Evolutionary conservation across 2,329 filamentous ascomycete genomes (phyloP).

Genomic region (Aciculosporium take): DNA sequence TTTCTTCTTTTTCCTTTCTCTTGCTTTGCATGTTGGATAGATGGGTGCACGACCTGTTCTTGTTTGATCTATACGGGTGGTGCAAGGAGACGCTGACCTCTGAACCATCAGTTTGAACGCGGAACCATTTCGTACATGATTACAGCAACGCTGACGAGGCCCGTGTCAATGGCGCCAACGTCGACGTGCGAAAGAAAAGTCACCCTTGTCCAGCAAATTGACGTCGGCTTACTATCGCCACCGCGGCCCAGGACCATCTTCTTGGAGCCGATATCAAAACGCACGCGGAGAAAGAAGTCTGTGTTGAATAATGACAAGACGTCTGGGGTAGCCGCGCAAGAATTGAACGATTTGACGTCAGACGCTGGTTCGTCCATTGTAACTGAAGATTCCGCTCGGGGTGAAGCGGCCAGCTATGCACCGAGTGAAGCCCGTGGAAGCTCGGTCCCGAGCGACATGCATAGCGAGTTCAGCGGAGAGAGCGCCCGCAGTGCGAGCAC

Average conservation of each 20-base stretch:
- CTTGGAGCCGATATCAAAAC: constrained; percentile 70
- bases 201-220: constrained; percentile 65
- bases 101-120: constrained; percentile 68
- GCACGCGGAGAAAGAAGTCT: constrained; percentile 47
- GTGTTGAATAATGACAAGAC: constrained; percentile 29
- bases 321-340: constrained; percentile 24
- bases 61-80: background rate
- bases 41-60: background rate
- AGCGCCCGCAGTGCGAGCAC: constrained; percentile 55
- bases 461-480: constrained; percentile 58
- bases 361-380: constrained; percentile 23
- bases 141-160: constrained; percentile 76
- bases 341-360: constrained; percentile 22
- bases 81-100: background rate
- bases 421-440: background rate
- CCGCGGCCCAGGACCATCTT: constrained; percentile 75
- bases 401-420: constrained; percentile 25
- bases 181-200: constrained; percentile 70
- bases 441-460: constrained; percentile 34
- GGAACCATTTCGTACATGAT: constrained; percentile 87
- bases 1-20: background rate
- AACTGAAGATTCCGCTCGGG: constrained; percentile 23
- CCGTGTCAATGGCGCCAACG: constrained; percentile 71
- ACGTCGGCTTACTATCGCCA: constrained; percentile 59
- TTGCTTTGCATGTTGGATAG: background rate